A percentile compares a stretch with the other conserved stretches of the same genome.
These are phyloP conservation scores for Penicillium sp. DNA, from an alignment of 2,329 filamentous ascomycete species.

Conservation along the genomic window DNA sequence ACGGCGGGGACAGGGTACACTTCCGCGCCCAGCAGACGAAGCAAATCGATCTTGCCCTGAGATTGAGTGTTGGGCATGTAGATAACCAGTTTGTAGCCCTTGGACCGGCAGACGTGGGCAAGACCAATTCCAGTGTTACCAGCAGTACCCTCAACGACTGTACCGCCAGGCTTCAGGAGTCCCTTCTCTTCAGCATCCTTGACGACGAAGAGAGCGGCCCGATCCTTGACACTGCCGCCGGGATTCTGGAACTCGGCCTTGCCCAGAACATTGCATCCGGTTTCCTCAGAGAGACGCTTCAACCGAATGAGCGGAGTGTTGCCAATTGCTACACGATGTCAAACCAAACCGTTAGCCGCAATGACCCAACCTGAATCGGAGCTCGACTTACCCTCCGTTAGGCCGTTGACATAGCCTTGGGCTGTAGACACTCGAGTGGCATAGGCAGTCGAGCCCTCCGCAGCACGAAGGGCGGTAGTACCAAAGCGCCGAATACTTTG, in stretches of 20 bases:
- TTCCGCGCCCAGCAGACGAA: slow-evolving; percentile 88
- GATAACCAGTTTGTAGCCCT: slow-evolving; percentile 93
- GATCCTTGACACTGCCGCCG: slow-evolving; percentile 93
- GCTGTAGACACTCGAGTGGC: slow-evolving; percentile 76
- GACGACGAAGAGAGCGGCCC: slow-evolving; percentile 91
- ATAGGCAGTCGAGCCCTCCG: slow-evolving; percentile 59
- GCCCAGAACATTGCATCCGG: slow-evolving; percentile 90
- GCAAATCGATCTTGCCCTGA: slow-evolving; percentile 93
- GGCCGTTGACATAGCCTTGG: slow-evolving; percentile 76
- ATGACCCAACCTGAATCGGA: neutral
- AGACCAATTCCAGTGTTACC: slow-evolving; percentile 98
- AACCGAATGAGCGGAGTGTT: slow-evolving; percentile 94
- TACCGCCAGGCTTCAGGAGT: slow-evolving; percentile 80
- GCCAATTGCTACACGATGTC: slow-evolving; percentile 73
- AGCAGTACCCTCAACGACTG: slow-evolving; percentile 94
- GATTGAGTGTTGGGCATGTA: slow-evolving; percentile 99
- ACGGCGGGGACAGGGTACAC: slow-evolving; percentile 96
- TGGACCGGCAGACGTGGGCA: slow-evolving; percentile 90
- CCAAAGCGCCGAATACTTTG: slow-evolving; percentile 70
- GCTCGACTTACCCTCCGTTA: slow-evolving; percentile 72
- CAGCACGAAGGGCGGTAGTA: slow-evolving; percentile 61
- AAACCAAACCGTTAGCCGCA: slow-evolving; percentile 1
- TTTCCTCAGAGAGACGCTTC: slow-evolving; percentile 84
- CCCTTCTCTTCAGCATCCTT: slow-evolving; percentile 90
- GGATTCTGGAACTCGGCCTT: slow-evolving; percentile 99